Conservation (phyloP, 352 stramenopile species). For the Phytophthora crassamura region DNA sequence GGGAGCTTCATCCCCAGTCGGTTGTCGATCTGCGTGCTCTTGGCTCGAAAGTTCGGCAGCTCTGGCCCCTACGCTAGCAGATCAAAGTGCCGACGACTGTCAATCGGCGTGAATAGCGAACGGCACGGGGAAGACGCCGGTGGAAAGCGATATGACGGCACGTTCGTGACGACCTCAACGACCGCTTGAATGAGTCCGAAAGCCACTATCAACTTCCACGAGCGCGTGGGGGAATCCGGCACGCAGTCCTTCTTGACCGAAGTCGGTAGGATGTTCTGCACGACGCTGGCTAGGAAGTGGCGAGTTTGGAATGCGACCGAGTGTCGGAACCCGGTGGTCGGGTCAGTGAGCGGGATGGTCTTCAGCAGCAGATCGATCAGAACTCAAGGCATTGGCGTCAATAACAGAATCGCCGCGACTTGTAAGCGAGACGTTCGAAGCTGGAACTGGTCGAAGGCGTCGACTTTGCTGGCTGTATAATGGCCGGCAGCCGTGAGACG, state of each 20-base stretch:
- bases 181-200: constrained; percentile 18
- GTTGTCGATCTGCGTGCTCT: constrained; percentile 4
- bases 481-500: constrained; percentile 5
- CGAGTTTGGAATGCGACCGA: constrained; percentile 27
- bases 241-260: constrained; percentile 21
- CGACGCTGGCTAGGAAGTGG: constrained; percentile 6
- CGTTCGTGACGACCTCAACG: constrained; percentile 14
- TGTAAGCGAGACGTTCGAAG: neutral
- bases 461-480: constrained; percentile 34
- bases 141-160: constrained; percentile 8
- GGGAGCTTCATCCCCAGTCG: constrained; percentile 9
- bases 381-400: constrained; percentile 27
- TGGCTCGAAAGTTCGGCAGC: neutral
- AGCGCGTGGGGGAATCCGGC: constrained; percentile 13
- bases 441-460: constrained; percentile 21
- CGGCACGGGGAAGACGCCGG: constrained; percentile 34
- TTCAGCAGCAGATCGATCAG: constrained; percentile 26
- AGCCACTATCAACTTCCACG: neutral
- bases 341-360: constrained; percentile 20
- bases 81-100: neutral
- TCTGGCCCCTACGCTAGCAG: neutral
- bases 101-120: constrained; percentile 27
- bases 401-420: constrained; percentile 4
- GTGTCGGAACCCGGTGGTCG: constrained; percentile 1
- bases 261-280: neutral